Evolutionary conservation across 345 rosid species (phyloP).

Genomic region (Linum tenue): DNA sequence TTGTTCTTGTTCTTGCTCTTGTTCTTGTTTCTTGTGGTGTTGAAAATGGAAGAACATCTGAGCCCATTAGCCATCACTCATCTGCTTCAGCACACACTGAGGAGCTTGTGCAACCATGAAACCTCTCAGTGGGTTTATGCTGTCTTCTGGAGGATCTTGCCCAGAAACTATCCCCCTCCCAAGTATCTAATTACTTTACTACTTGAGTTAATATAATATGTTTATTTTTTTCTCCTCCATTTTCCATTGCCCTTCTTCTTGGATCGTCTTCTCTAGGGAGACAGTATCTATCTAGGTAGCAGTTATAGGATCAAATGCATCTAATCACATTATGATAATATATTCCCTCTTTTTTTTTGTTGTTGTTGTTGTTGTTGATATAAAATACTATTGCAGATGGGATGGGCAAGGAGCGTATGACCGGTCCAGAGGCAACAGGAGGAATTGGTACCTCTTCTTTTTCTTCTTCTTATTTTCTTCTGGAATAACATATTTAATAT

Average conservation of each 20-base stretch:
- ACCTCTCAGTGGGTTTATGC: slow-evolving; percentile 98
- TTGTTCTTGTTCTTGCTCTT: no score
- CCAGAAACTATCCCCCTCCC: slow-evolving; percentile 97
- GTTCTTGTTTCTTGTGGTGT: slow-evolving; percentile 5
- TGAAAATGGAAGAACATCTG: slow-evolving; percentile 76
- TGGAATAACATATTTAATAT: not conserved
- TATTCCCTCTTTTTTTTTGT: slow-evolving; percentile 7
- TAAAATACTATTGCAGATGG: slow-evolving; percentile 41
- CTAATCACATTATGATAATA: not conserved
- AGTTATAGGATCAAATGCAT: not conserved
- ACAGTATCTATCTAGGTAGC: no score
- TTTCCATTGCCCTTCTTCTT: no score
- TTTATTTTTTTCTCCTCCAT: no score
- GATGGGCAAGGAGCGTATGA: slow-evolving; percentile 92
- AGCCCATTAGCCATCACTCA: slow-evolving; percentile 81
- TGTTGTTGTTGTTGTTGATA: no score
- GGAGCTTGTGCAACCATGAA: slow-evolving; percentile 82
- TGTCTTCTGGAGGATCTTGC: slow-evolving; percentile 98
- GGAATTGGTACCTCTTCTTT: slow-evolving; percentile 82
- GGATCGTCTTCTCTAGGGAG: no score
- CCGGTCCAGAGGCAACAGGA: slow-evolving; percentile 92
- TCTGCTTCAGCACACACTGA: slow-evolving; percentile 92
- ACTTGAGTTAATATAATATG: not conserved
- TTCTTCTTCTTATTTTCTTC: not conserved
- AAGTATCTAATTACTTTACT: slow-evolving; percentile 46